Percentiles rank a stretch among this genome's conserved stretches.
Evolutionary conservation across 257 asterid species (phyloP).

Genomic region (Solanum sejunctum): DNA sequence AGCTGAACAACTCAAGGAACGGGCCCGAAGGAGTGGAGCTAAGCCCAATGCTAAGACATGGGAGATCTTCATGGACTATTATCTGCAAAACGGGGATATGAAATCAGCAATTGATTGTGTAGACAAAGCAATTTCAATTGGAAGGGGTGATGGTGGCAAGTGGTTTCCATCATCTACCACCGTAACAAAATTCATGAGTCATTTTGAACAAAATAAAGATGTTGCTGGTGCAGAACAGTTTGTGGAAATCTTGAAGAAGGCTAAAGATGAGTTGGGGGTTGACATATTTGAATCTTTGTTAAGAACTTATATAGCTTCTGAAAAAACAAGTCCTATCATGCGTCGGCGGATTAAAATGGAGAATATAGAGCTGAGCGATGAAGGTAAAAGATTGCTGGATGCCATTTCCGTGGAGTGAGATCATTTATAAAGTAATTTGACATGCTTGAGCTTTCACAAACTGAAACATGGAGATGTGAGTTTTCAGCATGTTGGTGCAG

Average conservation of each 20-base stretch:
- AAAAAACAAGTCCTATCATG: slow-evolving; percentile 45
- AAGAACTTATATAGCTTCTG: slow-evolving; percentile 68
- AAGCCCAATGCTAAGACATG: slow-evolving; percentile 76
- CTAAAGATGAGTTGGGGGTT: slow-evolving; percentile 29
- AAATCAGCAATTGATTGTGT: slow-evolving; percentile 48
- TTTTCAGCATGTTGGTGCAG: background rate
- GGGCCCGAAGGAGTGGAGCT: slow-evolving; percentile 48
- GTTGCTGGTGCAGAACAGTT: slow-evolving; percentile 65
- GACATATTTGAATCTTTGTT: slow-evolving; percentile 54
- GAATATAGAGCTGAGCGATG: slow-evolving; percentile 62
- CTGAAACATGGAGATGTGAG: background rate
- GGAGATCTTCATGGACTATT: slow-evolving; percentile 69
- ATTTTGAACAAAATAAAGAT: slow-evolving; percentile 57
- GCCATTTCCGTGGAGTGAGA: slow-evolving; percentile 42
- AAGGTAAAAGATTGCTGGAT: slow-evolving; percentile 50
- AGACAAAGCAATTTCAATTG: slow-evolving; percentile 42
- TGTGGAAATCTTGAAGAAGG: slow-evolving; percentile 41
- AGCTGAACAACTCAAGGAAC: slow-evolving; percentile 54
- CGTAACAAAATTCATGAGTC: slow-evolving; percentile 40
- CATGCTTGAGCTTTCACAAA: background rate
- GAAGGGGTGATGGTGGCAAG: slow-evolving; percentile 55
- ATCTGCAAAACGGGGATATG: slow-evolving; percentile 43
- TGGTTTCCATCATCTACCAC: slow-evolving; percentile 42
- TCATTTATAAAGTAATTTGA: background rate
- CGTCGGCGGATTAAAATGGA: slow-evolving; percentile 78